Conservation (phyloP, 192 early-diverging fungal genomes). For the Coemansia sp. region DNA sequence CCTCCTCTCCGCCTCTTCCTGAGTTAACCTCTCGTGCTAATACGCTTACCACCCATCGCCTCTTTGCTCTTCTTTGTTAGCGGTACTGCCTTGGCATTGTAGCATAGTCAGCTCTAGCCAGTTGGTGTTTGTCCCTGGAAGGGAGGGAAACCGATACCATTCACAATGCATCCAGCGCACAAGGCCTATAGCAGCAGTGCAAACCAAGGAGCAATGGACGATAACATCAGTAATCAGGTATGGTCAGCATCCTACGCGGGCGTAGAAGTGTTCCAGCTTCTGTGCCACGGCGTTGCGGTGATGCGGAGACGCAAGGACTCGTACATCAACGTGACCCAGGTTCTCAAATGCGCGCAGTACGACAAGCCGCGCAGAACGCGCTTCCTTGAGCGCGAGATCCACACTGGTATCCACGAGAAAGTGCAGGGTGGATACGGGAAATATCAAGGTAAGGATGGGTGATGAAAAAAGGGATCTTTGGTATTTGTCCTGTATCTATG, state of each 20-base stretch:
- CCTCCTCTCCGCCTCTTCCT: too few relatives aligned
- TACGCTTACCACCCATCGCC: too few relatives aligned
- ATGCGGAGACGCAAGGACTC: conserved; percentile 81
- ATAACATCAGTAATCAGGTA: conserved; percentile 24
- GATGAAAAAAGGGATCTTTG: not conserved
- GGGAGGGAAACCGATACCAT: too few relatives aligned
- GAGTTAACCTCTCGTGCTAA: too few relatives aligned
- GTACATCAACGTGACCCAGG: conserved; percentile 89
- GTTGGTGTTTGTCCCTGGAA: too few relatives aligned
- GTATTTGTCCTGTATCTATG: too few relatives aligned
- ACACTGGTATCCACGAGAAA: conserved; percentile 83
- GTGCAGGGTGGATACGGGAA: conserved; percentile 96
- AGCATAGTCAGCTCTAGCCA: too few relatives aligned
- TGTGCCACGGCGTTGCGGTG: conserved; percentile 68
- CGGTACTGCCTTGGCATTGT: too few relatives aligned
- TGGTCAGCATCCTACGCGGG: conserved; percentile 61
- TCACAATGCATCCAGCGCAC: too few relatives aligned
- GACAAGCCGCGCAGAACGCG: conserved; percentile 85
- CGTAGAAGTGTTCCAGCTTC: conserved; percentile 78
- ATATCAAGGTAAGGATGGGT: conserved; percentile 73
- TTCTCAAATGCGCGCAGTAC: conserved; percentile 86
- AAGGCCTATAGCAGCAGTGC: not conserved
- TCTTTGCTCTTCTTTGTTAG: too few relatives aligned
- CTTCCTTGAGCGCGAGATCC: conserved; percentile 85
- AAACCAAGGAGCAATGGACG: not conserved